Evolutionary conservation across 768 basidiomycete species (phyloP).

Genomic region (Porphyrellus cyaneotinctus): DNA sequence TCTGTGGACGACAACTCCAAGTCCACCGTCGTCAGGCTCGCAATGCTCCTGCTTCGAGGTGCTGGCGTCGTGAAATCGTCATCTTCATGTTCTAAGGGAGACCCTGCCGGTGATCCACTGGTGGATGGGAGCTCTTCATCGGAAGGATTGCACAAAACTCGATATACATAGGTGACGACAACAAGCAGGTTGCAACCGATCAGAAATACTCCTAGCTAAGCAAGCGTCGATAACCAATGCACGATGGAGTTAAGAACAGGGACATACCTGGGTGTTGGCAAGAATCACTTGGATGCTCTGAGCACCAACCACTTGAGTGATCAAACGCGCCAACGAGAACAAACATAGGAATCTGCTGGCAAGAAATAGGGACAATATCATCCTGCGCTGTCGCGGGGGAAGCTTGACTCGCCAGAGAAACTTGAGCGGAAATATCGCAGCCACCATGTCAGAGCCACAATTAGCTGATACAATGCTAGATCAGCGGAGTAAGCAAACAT

Average conservation of each 20-base stretch:
- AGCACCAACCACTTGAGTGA: background rate
- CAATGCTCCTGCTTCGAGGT: background rate
- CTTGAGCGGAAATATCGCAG: conserved; percentile 1
- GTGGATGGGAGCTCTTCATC: background rate
- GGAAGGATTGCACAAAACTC: background rate
- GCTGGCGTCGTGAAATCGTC: conserved; percentile 13
- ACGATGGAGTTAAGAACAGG: too few species aligned
- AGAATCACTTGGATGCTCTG: too few species aligned
- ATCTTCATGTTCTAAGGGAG: too few species aligned
- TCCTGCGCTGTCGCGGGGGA: conserved; percentile 12
- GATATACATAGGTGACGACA: conserved; percentile 14
- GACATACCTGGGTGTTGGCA: too few species aligned
- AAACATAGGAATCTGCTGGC: conserved; percentile 4
- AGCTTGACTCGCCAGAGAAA: conserved; percentile 15
- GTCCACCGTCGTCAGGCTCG: conserved; percentile 8
- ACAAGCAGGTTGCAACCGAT: conserved; percentile 14
- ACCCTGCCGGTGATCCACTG: too few species aligned
- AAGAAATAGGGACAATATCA: conserved; percentile 13
- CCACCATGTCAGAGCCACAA: background rate
- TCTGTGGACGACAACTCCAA: background rate
- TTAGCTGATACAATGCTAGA: background rate
- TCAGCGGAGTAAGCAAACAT: background rate
- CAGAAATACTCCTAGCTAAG: background rate
- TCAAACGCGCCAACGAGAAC: conserved; percentile 1
- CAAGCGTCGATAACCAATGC: background rate